Evolutionary conservation across 106 monocot genomes (phyloP).

Genomic region (Dioscorea alata): DNA sequence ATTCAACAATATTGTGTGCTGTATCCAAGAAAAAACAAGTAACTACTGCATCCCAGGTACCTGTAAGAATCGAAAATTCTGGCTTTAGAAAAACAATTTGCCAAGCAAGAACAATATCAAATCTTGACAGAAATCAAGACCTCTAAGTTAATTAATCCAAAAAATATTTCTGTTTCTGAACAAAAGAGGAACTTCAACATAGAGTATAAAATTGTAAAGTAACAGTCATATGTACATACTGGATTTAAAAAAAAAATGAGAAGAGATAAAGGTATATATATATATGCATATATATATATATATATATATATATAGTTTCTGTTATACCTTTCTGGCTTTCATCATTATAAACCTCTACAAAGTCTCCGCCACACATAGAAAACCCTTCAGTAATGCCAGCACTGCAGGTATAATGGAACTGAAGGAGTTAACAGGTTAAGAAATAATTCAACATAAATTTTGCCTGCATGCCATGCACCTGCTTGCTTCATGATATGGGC

Average conservation of each 20-base stretch:
- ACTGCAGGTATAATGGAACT: conserved; percentile 32
- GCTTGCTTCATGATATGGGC: no score
- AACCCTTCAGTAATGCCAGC: conserved; percentile 97
- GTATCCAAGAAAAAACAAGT: conserved; percentile 98
- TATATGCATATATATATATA: no score
- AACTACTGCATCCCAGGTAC: conserved; percentile 90
- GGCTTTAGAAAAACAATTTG: neutral
- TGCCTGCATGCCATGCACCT: no score
- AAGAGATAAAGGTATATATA: no score
- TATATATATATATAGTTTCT: no score
- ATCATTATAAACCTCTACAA: conserved; percentile 95
- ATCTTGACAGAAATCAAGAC: neutral
- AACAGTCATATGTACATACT: no score
- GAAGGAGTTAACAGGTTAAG: conserved; percentile 1
- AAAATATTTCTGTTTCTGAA: no score
- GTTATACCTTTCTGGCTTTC: conserved; percentile 71
- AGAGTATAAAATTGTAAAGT: no score
- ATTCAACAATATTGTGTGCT: conserved; percentile 95
- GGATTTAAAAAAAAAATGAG: no score
- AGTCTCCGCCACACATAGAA: conserved; percentile 99
- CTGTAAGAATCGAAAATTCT: conserved; percentile 28
- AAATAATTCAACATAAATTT: neutral
- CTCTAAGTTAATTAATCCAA: no score
- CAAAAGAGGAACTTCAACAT: no score
- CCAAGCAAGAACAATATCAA: neutral